Evolutionary conservation across 495 filamentous ascomycete species (phyloP).

Genomic region (Venustampulla echinocandica): DNA sequence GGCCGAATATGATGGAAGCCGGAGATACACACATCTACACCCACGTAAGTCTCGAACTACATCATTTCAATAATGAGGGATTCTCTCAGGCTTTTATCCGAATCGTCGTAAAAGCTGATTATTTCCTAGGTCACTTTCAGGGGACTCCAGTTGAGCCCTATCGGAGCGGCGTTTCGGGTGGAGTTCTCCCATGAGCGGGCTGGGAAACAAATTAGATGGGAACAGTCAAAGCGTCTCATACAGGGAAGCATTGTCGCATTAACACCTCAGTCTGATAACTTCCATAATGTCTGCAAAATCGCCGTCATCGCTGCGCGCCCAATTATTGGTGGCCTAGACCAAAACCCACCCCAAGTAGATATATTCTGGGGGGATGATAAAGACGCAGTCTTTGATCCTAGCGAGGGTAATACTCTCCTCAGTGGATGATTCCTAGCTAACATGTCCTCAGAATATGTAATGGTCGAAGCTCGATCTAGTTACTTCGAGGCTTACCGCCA

Average conservation of each 20-base stretch:
- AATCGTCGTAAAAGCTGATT: neutral
- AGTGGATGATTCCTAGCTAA: neutral
- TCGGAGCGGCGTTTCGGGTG: conserved; percentile 48
- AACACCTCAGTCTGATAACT: conserved; percentile 43
- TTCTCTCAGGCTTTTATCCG: too few species aligned
- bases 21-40: conserved; percentile 17
- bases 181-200: conserved; percentile 50
- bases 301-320: conserved; percentile 56
- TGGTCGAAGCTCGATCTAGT: conserved; percentile 52
- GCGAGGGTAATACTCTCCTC: conserved; percentile 13
- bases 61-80: too few species aligned
- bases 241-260: conserved; percentile 53
- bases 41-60: conserved; percentile 18
- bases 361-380: conserved; percentile 48
- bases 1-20: conserved; percentile 29
- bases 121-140: conserved; percentile 13
- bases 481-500: conserved; percentile 56
- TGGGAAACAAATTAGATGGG: conserved; percentile 53
- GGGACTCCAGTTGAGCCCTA: conserved; percentile 6
- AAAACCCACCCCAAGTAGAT: conserved; percentile 57
- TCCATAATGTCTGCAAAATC: conserved; percentile 44
- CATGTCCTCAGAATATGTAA: conserved; percentile 43
- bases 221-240: conserved; percentile 52
- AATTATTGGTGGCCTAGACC: conserved; percentile 34
- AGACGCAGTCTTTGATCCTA: conserved; percentile 51